These are phyloP conservation scores for Lophium mytilinum DNA, from an alignment of 495 filamentous ascomycete species.

Conservation along the genomic window DNA sequence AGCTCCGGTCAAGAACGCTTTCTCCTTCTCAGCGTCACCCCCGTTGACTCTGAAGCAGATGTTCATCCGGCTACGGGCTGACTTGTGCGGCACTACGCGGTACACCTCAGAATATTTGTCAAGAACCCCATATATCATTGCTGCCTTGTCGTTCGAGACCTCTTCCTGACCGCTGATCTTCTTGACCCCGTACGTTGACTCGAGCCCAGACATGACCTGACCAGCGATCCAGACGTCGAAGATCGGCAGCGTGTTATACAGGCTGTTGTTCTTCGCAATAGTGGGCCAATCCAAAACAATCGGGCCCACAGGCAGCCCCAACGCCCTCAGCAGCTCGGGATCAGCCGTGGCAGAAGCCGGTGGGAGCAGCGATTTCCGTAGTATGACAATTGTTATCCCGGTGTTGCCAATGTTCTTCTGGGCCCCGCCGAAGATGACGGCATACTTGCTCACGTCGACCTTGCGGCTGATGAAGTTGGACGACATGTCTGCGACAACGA, in stretches of 20 bases:
- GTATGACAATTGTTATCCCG: conserved; percentile 74
- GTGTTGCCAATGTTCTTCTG: conserved; percentile 88
- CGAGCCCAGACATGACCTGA: conserved; percentile 65
- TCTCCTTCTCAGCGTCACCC: conserved; percentile 58
- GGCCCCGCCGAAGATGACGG: conserved; percentile 69
- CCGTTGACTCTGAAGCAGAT: conserved; percentile 75
- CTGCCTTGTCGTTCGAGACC: conserved; percentile 61
- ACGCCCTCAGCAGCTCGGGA: conserved; percentile 57
- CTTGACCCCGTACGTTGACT: conserved; percentile 47
- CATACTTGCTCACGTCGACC: conserved; percentile 64
- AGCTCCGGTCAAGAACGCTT: conserved; percentile 67
- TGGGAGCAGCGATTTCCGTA: conserved; percentile 68
- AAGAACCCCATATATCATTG: conserved; percentile 62
- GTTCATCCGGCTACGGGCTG: conserved; percentile 78
- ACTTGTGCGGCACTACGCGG: conserved; percentile 63
- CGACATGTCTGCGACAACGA: conserved; percentile 80
- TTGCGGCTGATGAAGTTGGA: conserved; percentile 64
- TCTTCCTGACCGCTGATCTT: conserved; percentile 67
- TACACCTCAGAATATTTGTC: conserved; percentile 65
- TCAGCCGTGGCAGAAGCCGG: conserved; percentile 49
- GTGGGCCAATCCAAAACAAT: conserved; percentile 73
- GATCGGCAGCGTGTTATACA: conserved; percentile 93
- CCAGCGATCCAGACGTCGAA: conserved; percentile 88
- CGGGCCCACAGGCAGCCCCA: conserved; percentile 70
- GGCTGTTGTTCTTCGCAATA: conserved; percentile 75